Conservation (phyloP, 2,329 filamentous ascomycete genomes). For the Lachnum nothofagi region DNA sequence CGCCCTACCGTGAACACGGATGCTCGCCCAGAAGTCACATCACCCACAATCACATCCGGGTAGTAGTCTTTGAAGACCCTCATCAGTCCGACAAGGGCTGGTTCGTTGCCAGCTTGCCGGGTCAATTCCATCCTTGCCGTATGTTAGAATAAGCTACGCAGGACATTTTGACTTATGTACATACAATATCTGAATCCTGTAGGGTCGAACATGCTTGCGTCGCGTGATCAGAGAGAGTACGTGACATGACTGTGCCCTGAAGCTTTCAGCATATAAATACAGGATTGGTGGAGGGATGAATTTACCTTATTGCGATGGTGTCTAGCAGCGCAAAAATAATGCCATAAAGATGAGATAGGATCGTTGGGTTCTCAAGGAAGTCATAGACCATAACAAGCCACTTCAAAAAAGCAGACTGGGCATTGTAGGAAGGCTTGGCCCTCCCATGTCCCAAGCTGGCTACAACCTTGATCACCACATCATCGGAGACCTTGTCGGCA, state of each 20-base stretch:
- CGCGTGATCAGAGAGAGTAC: constrained; percentile 73
- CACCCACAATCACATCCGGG: constrained; percentile 77
- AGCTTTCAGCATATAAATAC: neutral
- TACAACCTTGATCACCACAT: constrained; percentile 60
- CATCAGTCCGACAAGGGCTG: constrained; percentile 66
- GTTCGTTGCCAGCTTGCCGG: constrained; percentile 64
- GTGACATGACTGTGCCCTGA: constrained; percentile 57
- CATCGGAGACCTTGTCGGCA: constrained; percentile 54
- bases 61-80: constrained; percentile 89
- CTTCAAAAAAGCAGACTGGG: constrained; percentile 66
- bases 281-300: neutral
- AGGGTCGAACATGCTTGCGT: constrained; percentile 76
- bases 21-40: constrained; percentile 55
- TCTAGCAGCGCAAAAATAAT: constrained; percentile 78
- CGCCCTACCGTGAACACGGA: constrained; percentile 54
- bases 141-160: too few relatives aligned
- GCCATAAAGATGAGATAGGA: constrained; percentile 65
- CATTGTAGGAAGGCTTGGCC: constrained; percentile 64
- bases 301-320: constrained; percentile 67
- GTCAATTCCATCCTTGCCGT: constrained; percentile 49
- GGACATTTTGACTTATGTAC: too few relatives aligned
- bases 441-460: constrained; percentile 72
- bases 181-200: constrained; percentile 72
- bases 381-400: constrained; percentile 78
- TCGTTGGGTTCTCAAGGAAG: constrained; percentile 56